These are phyloP conservation scores for Geotrichum klebahnii DNA, from an alignment of 1,139 yeast species.

Conservation along the genomic window DNA sequence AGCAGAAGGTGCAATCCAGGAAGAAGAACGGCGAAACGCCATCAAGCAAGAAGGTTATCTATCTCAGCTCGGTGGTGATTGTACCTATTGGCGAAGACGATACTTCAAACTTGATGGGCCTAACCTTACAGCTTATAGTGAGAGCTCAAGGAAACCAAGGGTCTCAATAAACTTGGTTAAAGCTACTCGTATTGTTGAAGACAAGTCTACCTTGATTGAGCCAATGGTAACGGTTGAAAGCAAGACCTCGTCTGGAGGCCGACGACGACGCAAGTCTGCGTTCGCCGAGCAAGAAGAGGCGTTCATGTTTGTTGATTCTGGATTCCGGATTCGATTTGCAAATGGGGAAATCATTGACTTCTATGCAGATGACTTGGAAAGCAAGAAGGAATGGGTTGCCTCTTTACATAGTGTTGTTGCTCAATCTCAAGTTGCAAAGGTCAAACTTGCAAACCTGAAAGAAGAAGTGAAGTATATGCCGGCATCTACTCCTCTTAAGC, in stretches of 20 bases:
- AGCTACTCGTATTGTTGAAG: slow-evolving; percentile 45
- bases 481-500: slow-evolving; percentile 21
- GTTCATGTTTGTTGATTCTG: slow-evolving; percentile 30
- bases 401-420: slow-evolving; percentile 28
- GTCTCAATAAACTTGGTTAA: slow-evolving; percentile 66
- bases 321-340: slow-evolving; percentile 56
- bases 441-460: slow-evolving; percentile 2
- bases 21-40: slow-evolving; percentile 3
- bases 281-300: slow-evolving; percentile 35
- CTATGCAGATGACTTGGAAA: slow-evolving; percentile 55
- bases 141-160: slow-evolving; percentile 55
- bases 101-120: slow-evolving; percentile 58
- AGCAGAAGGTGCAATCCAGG: slow-evolving; percentile 23
- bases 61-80: slow-evolving; percentile 75
- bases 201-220: slow-evolving; percentile 27
- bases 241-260: slow-evolving; percentile 22
- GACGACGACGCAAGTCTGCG: slow-evolving; percentile 32
- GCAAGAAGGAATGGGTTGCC: slow-evolving; percentile 49
- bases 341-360: slow-evolving; percentile 68
- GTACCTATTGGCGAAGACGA: slow-evolving; percentile 59
- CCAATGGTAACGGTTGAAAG: slow-evolving; percentile 21
- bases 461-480: slow-evolving; percentile 1
- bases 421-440: slow-evolving; percentile 7
- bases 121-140: slow-evolving; percentile 62
- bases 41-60: slow-evolving; percentile 51